These are phyloP conservation scores for Mortierella sp. DNA, from an alignment of 371 early-diverging fungal species.

Conservation along the genomic window DNA sequence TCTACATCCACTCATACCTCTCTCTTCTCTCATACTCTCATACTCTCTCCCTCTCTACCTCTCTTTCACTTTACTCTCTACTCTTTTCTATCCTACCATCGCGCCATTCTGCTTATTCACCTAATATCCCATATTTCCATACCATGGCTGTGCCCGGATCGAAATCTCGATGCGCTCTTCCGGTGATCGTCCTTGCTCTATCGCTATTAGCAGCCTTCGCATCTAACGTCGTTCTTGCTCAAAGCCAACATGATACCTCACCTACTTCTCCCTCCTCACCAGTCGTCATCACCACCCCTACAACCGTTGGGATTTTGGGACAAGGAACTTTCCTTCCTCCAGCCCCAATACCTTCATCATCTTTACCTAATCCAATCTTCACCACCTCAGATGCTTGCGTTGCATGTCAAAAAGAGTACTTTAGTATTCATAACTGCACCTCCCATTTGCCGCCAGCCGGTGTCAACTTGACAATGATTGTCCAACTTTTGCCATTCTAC, in stretches of 20 bases:
- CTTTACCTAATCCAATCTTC: slow-evolving; percentile 38
- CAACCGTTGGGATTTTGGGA: neutral
- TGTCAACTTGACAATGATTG: slow-evolving; percentile 39
- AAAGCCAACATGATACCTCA: neutral
- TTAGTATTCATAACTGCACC: slow-evolving; percentile 27
- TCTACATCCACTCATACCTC: neutral
- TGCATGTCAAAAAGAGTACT: slow-evolving; percentile 30
- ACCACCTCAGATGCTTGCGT: slow-evolving; percentile 32
- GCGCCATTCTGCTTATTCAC: slow-evolving; percentile 6
- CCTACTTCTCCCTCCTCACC: neutral
- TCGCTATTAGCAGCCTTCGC: neutral
- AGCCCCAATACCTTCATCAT: neutral
- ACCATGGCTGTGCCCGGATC: slow-evolving; percentile 4
- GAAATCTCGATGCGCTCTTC: neutral
- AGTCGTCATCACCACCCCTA: neutral
- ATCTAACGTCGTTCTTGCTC: slow-evolving; percentile 16
- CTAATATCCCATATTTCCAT: neutral
- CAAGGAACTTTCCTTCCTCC: neutral
- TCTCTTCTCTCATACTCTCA: neutral
- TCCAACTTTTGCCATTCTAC: slow-evolving; percentile 38
- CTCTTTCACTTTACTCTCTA: neutral
- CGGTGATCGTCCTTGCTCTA: slow-evolving; percentile 1
- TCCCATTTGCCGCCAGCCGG: slow-evolving; percentile 18
- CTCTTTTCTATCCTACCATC: neutral
- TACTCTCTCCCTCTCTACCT: neutral